Base-by-base conservation (phyloP, 768 basidiomycete genomes). In the Boletus reticulatus region DNA sequence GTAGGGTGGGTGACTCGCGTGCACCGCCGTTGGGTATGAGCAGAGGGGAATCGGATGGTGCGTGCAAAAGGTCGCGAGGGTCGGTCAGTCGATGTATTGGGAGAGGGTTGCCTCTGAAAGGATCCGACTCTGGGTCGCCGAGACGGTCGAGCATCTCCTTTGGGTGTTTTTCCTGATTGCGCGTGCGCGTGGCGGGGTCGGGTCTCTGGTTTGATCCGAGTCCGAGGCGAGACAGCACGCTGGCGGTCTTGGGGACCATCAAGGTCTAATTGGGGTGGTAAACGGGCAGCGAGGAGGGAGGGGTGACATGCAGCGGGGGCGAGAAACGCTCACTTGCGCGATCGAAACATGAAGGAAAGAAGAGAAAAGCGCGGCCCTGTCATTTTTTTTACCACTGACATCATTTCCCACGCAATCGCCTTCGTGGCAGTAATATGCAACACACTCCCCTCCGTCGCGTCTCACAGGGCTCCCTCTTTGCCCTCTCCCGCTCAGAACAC, bases 381-480 rank as follows among this genome's bases (percentile, higher is more conserved):
- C 48, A 48, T 48, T 48, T 55, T 55, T 61, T 56, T 50, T 19
- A 48, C 14, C 19, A 37, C 53, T 57, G 56, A 58, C 56, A 51
- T 59, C 57, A 52, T 48, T 44, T 62, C 60, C 52, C 55, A 54
- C 60, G 47, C 13, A 6, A 38, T 12, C 16, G 24, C 14, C 16
- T 62, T 22, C 22, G 22, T 65, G 63, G 55, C 64, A 4, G 57
- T 22, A 22, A 22, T 22, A 22, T 37, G 29, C 29, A 29, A 29
- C 37, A 38, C 50, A 50, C 32, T 12, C 94, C 94, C 9, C 82
- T 98, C 22, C 82, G 88, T 42, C 89, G 94, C 52, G 84, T 95
- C 57, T 96, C 94, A 0, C 94, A 95, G 54, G 91, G 93, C 34
- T 97, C 94, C 3, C 83, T 98, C 14, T 88, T 91, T 53, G 84